These are phyloP conservation scores for Canavalia gladiata DNA, from an alignment of 306 rosid species.

Conservation along the genomic window DNA sequence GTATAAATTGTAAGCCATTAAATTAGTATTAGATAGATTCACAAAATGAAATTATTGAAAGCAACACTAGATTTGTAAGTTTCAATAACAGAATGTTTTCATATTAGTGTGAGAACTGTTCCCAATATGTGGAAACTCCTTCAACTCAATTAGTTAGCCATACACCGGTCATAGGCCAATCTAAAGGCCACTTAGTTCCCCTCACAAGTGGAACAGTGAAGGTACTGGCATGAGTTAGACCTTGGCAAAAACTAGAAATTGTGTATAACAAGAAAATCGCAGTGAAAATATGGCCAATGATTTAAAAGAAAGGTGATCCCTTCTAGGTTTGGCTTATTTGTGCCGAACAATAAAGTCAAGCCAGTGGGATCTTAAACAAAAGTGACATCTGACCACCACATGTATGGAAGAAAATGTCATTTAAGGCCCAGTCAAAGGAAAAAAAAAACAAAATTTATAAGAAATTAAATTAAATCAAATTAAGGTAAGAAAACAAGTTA, in stretches of 20 bases:
- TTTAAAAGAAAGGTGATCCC: constrained; percentile 31
- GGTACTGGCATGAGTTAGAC: background rate
- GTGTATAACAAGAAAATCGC: constrained; percentile 5
- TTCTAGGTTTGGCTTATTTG: constrained; percentile 9
- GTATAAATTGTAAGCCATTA: background rate
- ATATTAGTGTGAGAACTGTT: background rate
- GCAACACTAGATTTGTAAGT: background rate
- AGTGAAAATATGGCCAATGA: constrained; percentile 10
- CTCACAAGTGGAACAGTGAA: background rate
- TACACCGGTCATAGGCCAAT: background rate
- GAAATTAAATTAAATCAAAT: constrained; percentile 13
- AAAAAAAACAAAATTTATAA: background rate
- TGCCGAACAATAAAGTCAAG: background rate
- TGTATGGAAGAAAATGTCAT: background rate
- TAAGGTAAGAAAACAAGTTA: constrained; percentile 26
- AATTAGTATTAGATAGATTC: constrained; percentile 2
- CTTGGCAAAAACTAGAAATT: background rate
- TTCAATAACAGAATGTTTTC: background rate
- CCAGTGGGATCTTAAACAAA: constrained; percentile 1
- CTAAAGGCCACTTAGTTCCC: background rate
- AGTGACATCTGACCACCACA: background rate
- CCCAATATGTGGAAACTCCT: background rate
- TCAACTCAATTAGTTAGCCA: background rate
- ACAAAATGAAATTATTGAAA: constrained; percentile 17
- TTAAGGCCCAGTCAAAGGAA: background rate